Percentiles rank a stretch among this genome's conserved stretches.
Evolutionary conservation across 2,329 filamentous ascomycete genomes (phyloP).

Genomic region (Penicillium sp.): DNA sequence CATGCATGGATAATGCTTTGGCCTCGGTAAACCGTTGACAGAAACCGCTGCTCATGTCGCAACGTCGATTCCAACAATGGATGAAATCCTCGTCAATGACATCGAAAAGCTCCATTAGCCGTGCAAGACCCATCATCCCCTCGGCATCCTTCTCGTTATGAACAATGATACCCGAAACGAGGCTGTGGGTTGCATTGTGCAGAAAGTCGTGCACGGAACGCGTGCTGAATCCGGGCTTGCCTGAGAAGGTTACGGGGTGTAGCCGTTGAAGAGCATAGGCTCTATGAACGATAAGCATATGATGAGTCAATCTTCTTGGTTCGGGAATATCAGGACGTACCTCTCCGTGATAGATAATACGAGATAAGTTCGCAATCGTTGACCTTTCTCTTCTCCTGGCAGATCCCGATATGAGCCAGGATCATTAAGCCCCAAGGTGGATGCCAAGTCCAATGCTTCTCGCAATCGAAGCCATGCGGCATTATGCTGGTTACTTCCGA

Average conservation of each 20-base stretch:
- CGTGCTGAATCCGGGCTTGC: slow-evolving; percentile 40
- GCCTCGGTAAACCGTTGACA: slow-evolving; percentile 63
- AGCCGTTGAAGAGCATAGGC: slow-evolving; percentile 45
- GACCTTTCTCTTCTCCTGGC: slow-evolving; percentile 38
- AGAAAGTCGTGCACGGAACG: slow-evolving; percentile 43
- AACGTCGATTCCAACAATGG: slow-evolving; percentile 46
- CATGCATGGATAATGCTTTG: slow-evolving; percentile 50
- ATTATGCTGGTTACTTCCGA: slow-evolving; percentile 69
- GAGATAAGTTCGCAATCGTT: slow-evolving; percentile 38
- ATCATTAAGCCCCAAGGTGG: slow-evolving; percentile 41
- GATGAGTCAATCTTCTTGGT: too few relatives aligned
- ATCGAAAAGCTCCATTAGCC: slow-evolving; percentile 47
- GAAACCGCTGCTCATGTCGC: slow-evolving; percentile 63
- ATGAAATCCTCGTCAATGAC: slow-evolving; percentile 46
- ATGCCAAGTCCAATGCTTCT: slow-evolving; percentile 57
- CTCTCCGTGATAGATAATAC: slow-evolving; percentile 40
- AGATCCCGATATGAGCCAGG: slow-evolving; percentile 40
- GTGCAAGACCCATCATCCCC: slow-evolving; percentile 44
- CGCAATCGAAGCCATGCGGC: slow-evolving; percentile 75
- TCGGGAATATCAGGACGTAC: slow-evolving; percentile 22
- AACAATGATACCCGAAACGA: slow-evolving; percentile 43
- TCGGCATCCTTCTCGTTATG: slow-evolving; percentile 45
- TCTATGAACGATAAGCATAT: too few relatives aligned
- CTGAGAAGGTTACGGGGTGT: slow-evolving; percentile 44
- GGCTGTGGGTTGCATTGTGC: slow-evolving; percentile 34